phyloP scores from a whole-genome alignment of 2,329 filamentous ascomycete genomes.

The Nothomitra cinnamomea region DNA sequence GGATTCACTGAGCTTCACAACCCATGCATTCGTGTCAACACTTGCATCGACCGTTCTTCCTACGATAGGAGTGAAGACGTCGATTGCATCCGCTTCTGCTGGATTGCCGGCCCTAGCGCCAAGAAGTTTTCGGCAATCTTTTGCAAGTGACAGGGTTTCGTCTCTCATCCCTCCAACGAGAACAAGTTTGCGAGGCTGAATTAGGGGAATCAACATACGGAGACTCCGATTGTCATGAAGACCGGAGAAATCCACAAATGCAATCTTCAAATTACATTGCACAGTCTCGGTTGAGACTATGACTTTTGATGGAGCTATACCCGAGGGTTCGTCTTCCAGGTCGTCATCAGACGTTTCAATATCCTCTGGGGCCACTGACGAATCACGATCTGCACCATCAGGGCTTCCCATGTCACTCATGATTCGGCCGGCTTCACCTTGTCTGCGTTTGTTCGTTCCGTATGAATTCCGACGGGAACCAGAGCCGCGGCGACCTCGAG shows the following conservation, averaged over 20 bases:
- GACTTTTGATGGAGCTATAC: constrained; percentile 51
- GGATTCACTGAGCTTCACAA: constrained; percentile 70
- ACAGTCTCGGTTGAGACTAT: constrained; percentile 46
- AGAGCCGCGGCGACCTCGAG: constrained; percentile 20
- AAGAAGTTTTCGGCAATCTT: constrained; percentile 57
- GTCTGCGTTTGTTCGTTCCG: constrained; percentile 12
- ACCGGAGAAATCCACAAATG: constrained; percentile 81
- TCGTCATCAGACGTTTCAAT: constrained; percentile 27
- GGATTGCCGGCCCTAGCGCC: constrained; percentile 28
- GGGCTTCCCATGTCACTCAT: constrained; percentile 30
- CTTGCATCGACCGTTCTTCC: constrained; percentile 70
- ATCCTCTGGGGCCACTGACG: constrained; percentile 31
- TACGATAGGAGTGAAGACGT: constrained; percentile 69
- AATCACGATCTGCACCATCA: constrained; percentile 42
- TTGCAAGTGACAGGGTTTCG: constrained; percentile 64
- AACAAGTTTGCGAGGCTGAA: constrained; percentile 86
- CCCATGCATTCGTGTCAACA: constrained; percentile 96
- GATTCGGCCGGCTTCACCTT: neutral
- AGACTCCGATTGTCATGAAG: constrained; percentile 86
- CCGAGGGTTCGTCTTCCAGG: constrained; percentile 22
- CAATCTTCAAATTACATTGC: constrained; percentile 55
- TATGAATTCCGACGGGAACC: constrained; percentile 36
- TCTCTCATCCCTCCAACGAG: constrained; percentile 65
- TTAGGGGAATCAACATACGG: constrained; percentile 86
- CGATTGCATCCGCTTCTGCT: constrained; percentile 33